Evolutionary conservation across 2,329 filamentous ascomycete species (phyloP).

Genomic region (Xylaria sp.): DNA sequence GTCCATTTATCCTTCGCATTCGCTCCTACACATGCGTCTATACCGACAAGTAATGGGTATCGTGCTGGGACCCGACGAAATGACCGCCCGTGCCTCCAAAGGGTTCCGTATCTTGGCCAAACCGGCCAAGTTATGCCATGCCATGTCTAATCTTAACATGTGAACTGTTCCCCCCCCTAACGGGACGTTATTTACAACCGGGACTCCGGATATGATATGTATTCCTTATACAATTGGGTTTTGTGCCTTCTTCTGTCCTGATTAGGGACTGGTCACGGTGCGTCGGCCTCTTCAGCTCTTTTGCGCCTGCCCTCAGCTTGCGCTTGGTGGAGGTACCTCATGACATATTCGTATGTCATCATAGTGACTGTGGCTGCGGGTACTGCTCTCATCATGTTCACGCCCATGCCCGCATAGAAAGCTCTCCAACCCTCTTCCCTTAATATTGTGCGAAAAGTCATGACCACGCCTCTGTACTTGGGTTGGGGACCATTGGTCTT

Average conservation of each 20-base stretch:
- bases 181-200: slow-evolving; percentile 22
- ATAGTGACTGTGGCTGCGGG: slow-evolving; percentile 97
- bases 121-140: neutral
- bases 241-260: neutral
- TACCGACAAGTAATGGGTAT: slow-evolving; percentile 27
- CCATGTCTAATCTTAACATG: slow-evolving; percentile 12
- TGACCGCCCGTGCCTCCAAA: neutral
- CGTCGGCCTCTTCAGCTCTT: slow-evolving; percentile 25
- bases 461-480: slow-evolving; percentile 78
- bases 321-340: slow-evolving; percentile 56
- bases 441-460: slow-evolving; percentile 83
- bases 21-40: slow-evolving; percentile 19
- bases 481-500: slow-evolving; percentile 24
- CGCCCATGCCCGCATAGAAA: slow-evolving; percentile 96
- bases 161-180: neutral
- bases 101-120: slow-evolving; percentile 9
- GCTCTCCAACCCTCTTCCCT: slow-evolving; percentile 93
- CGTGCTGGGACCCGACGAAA: slow-evolving; percentile 15
- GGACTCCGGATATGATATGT: slow-evolving; percentile 13
- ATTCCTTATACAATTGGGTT: slow-evolving; percentile 10
- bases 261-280: slow-evolving; percentile 32
- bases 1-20: slow-evolving; percentile 30
- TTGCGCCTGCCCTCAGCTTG: slow-evolving; percentile 48
- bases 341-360: slow-evolving; percentile 88
- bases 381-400: slow-evolving; percentile 95